These are phyloP conservation scores for Aspergillus panamensis DNA, from an alignment of 495 filamentous ascomycete species.

Conservation along the genomic window DNA sequence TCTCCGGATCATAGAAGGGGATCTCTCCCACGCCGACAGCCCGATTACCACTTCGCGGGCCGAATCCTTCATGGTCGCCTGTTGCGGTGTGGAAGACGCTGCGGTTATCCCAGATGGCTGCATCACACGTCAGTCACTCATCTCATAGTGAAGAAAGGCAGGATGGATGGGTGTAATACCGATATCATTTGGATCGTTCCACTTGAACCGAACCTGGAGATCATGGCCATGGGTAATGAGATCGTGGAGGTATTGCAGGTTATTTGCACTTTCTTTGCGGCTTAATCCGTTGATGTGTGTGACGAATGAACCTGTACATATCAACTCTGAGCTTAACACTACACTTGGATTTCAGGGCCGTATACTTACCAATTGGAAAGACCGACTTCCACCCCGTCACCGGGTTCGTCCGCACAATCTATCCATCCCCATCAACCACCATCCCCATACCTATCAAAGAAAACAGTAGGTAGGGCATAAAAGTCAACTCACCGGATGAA, in stretches of 20 bases:
- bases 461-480: background rate
- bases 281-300: slow-evolving; percentile 60
- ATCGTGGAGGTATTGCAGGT: background rate
- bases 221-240: slow-evolving; percentile 75
- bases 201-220: slow-evolving; percentile 67
- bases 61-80: slow-evolving; percentile 61
- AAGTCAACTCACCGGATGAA: slow-evolving; percentile 47
- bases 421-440: background rate
- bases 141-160: too few species aligned
- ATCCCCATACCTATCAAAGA: background rate
- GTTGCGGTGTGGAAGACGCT: slow-evolving; percentile 68
- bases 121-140: background rate
- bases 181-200: slow-evolving; percentile 58
- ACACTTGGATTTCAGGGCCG: slow-evolving; percentile 23
- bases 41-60: slow-evolving; percentile 55
- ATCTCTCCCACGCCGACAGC: slow-evolving; percentile 65
- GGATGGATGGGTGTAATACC: slow-evolving; percentile 23
- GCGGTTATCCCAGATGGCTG: slow-evolving; percentile 79
- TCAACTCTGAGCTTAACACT: background rate
- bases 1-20: slow-evolving; percentile 59
- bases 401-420: slow-evolving; percentile 71
- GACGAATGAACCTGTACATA: background rate
- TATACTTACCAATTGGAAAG: slow-evolving; percentile 61
- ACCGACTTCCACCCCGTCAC: slow-evolving; percentile 79
- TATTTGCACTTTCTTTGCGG: slow-evolving; percentile 53